A percentile compares a stretch with the other conserved stretches of the same genome.
Evolutionary conservation across 1,284 basidiomycete genomes (phyloP).

Genomic region (Marasmius tenuissimus): DNA sequence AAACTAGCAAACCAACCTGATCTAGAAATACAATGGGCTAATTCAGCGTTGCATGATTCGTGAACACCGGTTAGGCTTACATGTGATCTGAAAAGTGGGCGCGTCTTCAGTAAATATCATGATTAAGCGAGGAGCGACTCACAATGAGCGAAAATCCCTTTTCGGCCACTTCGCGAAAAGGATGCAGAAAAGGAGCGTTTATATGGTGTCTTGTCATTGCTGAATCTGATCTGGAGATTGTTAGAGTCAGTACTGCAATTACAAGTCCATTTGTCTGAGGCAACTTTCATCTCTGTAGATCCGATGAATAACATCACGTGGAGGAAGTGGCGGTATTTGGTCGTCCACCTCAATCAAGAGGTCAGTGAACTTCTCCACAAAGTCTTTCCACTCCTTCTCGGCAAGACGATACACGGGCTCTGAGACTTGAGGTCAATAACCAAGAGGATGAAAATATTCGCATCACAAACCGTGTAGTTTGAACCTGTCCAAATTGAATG

Average conservation of each 20-base stretch:
- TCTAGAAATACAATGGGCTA: constrained; percentile 9
- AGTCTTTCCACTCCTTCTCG: constrained; percentile 87
- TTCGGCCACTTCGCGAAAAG: constrained; percentile 78
- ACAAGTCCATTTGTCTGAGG: not conserved
- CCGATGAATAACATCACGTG: constrained; percentile 84
- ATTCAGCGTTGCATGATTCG: not conserved
- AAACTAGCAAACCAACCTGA: constrained; percentile 14
- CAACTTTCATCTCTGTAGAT: constrained; percentile 77
- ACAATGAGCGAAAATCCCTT: constrained; percentile 80
- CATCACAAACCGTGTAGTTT: constrained; percentile 60
- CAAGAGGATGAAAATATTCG: not conserved
- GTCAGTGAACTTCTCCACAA: constrained; percentile 71
- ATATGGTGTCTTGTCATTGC: constrained; percentile 93
- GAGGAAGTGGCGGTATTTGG: constrained; percentile 81
- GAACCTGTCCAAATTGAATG: constrained; percentile 50
- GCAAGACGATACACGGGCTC: constrained; percentile 82
- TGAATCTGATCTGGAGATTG: constrained; percentile 77
- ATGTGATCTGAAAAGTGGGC: constrained; percentile 39
- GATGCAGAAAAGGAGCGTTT: constrained; percentile 78
- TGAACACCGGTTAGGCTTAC: constrained; percentile 29
- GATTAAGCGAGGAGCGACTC: constrained; percentile 29
- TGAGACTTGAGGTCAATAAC: constrained; percentile 25
- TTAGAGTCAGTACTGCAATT: not conserved
- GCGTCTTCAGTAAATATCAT: constrained; percentile 7
- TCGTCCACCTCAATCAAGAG: constrained; percentile 70